Base-by-base conservation (phyloP, 371 early-diverging fungal genomes). In the Parasitella parasitica region DNA sequence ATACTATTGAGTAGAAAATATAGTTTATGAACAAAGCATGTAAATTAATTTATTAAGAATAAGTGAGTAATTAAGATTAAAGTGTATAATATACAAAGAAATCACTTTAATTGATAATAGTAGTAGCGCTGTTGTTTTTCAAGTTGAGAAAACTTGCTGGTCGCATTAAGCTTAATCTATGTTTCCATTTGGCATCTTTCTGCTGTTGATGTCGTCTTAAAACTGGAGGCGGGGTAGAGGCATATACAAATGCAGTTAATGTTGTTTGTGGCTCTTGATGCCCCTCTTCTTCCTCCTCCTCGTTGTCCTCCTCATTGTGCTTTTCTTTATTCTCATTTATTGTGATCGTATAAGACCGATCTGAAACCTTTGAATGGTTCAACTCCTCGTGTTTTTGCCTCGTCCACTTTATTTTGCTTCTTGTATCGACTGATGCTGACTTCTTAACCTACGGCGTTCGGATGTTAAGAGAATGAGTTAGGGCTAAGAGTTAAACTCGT, bases 161-260 rank as follows among this genome's bases (percentile, higher is more conserved):
- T 11, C 57, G 61, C 24, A 61, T 54, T 6, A 35, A 22, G 8
- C 61, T 48, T 12, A 69, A 12, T 16, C 49, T 52, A 24, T 38
- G 43, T 43, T 56, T 65, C 70, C 70, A 70, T 28, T 48, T 59
- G 0, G 20, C 32, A 9, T 43, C 43, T 43, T 22, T 43, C 16
- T 61, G 37, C 55, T 35, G 35, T 53, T 54, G n/a, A 13, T 36
- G 35, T 28, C 39, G 28, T 7, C 30, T 24, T 28, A 11, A 32
- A 22, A 39, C 18, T n/a, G 48, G 41, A 24, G 63, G 38, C 2
- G 66, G 72, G 2, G 72, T 72, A 13, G 72, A 64, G 24, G 72
- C 69, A 56, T 65, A 72, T 18, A 69, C 54, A 62, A 72, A 72
- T 22, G 72, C 55, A 22, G 64, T 51, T 43, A 16, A 57, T 59